Conservation (phyloP, 2,329 filamentous ascomycete species). For the Colletotrichum neosansevieriae region DNA sequence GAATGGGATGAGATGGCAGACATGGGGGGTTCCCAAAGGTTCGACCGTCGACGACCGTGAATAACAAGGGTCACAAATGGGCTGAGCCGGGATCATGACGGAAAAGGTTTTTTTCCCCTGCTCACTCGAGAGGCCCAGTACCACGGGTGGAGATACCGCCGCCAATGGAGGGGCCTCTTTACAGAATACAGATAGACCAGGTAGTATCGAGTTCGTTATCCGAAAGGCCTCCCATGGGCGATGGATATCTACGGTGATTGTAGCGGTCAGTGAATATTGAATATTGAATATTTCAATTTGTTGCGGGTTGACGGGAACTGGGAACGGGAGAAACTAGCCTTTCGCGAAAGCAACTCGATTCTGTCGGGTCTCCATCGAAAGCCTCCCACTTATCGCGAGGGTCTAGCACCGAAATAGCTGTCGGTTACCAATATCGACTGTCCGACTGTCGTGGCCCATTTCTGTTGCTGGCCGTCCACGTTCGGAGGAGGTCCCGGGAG, state of each 20-base stretch:
- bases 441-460: not conserved
- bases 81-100: constrained; percentile 4
- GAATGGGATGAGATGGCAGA: constrained; percentile 10
- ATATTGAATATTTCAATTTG: constrained; percentile 10
- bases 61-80: constrained; percentile 9
- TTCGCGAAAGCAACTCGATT: not conserved
- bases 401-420: too few species aligned
- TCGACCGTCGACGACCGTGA: not conserved
- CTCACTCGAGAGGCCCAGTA: constrained; percentile 17
- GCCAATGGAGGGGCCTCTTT: constrained; percentile 11
- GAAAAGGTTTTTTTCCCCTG: constrained; percentile 14
- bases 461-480: constrained; percentile 25
- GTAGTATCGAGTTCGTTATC: not conserved
- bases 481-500: constrained; percentile 24
- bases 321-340: not conserved
- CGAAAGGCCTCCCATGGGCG: not conserved
- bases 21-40: constrained; percentile 15
- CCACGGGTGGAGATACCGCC: constrained; percentile 19
- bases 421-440: not conserved
- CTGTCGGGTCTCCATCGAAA: not conserved
- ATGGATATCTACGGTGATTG: not conserved
- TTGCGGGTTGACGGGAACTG: not conserved
- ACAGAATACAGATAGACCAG: not conserved
- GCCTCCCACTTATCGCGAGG: not conserved
- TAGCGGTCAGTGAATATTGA: constrained; percentile 1